These are phyloP conservation scores for Ceratocystis ficicola DNA, from an alignment of 2,329 filamentous ascomycete genomes.

Conservation along the genomic window DNA sequence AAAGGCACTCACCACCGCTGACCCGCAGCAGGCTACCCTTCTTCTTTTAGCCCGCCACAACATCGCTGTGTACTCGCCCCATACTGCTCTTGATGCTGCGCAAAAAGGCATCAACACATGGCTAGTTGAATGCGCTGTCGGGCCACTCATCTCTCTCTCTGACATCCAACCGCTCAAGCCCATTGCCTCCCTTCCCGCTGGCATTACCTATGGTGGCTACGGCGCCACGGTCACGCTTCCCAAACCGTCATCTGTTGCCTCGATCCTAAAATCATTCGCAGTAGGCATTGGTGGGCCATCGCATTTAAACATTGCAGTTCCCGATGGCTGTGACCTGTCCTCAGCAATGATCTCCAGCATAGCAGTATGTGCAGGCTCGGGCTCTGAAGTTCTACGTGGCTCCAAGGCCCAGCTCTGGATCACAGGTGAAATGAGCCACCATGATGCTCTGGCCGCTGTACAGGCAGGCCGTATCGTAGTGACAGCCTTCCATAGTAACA, in stretches of 20 bases:
- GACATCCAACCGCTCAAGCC: constrained; percentile 34
- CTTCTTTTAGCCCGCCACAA: constrained; percentile 71
- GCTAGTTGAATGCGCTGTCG: constrained; percentile 76
- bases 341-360: constrained; percentile 49
- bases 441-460: constrained; percentile 75
- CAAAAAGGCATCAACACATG: constrained; percentile 81
- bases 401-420: constrained; percentile 68
- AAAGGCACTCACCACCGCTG: constrained; percentile 71
- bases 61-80: constrained; percentile 89
- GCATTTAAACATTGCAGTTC: constrained; percentile 39
- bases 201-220: constrained; percentile 40
- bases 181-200: constrained; percentile 33
- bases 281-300: constrained; percentile 53
- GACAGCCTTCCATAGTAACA: constrained; percentile 84
- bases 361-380: constrained; percentile 82
- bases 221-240: constrained; percentile 39
- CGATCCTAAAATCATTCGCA: constrained; percentile 45
- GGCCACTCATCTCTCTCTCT: constrained; percentile 27
- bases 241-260: constrained; percentile 31
- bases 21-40: constrained; percentile 78
- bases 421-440: constrained; percentile 87
- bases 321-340: constrained; percentile 36
- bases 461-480: constrained; percentile 75
- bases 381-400: constrained; percentile 60
- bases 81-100: constrained; percentile 86